Percentiles rank a stretch among this genome's conserved stretches.
phyloP scores from a whole-genome alignment of 805 yeast species.

The Priceomyces haplophilus region DNA sequence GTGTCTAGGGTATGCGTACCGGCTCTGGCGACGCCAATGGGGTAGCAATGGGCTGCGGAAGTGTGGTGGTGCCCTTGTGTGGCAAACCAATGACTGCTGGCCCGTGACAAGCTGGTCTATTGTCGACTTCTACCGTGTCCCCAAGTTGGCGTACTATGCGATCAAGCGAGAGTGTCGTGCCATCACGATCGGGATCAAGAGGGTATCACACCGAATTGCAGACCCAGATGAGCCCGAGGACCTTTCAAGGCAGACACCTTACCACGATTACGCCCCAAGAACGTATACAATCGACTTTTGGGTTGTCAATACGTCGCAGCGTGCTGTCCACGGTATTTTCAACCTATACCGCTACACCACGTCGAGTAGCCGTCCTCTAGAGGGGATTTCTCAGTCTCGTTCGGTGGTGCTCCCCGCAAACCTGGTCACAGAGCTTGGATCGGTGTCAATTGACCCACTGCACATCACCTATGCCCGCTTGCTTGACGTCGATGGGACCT shows the following conservation, averaged over 20 bases:
- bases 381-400: conserved; percentile 11
- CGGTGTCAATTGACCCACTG: no score
- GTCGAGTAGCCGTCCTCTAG: background rate
- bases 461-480: conserved; percentile 16
- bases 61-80: conserved; percentile 47
- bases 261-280: conserved; percentile 24
- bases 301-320: conserved; percentile 35
- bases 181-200: conserved; percentile 32
- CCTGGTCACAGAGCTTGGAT: conserved; percentile 29
- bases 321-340: conserved; percentile 18
- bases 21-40: conserved; percentile 50
- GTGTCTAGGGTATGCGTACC: conserved; percentile 45
- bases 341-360: conserved; percentile 25
- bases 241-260: conserved; percentile 12
- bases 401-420: conserved; percentile 21
- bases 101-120: conserved; percentile 53
- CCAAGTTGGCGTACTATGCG: conserved; percentile 48
- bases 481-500: conserved; percentile 10
- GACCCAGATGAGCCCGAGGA: conserved; percentile 1
- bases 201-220: conserved; percentile 14
- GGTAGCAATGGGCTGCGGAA: conserved; percentile 29
- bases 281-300: conserved; percentile 35
- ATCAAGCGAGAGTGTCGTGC: conserved; percentile 42
- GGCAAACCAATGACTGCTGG: conserved; percentile 57
- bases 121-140: conserved; percentile 39